Evolutionary conservation across 768 basidiomycete genomes (phyloP).

Genomic region (Tubosaeta sp.): DNA sequence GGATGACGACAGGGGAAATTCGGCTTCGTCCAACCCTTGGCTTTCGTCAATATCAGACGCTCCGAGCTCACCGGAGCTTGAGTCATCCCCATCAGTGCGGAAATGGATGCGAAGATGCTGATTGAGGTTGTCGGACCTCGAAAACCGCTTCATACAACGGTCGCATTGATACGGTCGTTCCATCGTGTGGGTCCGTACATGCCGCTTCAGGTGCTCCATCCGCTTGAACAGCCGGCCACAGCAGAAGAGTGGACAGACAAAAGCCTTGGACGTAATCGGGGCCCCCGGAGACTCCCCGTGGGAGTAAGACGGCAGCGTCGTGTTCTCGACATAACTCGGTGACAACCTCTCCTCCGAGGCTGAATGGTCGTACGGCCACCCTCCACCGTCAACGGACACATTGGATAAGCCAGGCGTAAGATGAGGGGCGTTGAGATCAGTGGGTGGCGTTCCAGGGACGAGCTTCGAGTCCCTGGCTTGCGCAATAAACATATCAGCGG

Average conservation of each 20-base stretch:
- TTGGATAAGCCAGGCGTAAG: conserved; percentile 21
- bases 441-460: conserved; percentile 16
- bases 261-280: conserved; percentile 54
- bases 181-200: conserved; percentile 85
- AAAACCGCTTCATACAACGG: conserved; percentile 77
- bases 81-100: conserved; percentile 28
- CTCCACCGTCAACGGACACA: conserved; percentile 19
- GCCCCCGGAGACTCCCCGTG: conserved; percentile 21
- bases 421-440: conserved; percentile 14
- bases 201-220: conserved; percentile 86
- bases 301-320: conserved; percentile 17
- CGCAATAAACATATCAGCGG: conserved; percentile 63
- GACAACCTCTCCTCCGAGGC: conserved; percentile 17
- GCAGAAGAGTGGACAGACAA: conserved; percentile 77
- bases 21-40: conserved; percentile 34
- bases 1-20: conserved; percentile 20
- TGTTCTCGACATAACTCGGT: conserved; percentile 17
- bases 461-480: conserved; percentile 52
- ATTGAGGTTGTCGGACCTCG: conserved; percentile 81
- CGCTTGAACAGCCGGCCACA: conserved; percentile 88
- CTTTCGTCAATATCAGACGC: conserved; percentile 31
- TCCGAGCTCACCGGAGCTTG: conserved; percentile 25
- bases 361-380: conserved; percentile 17
- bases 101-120: conserved; percentile 83
- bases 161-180: conserved; percentile 79